Evolutionary conservation across 1,284 basidiomycete genomes (phyloP), one percentile per base, ranked within the genome.

Genomic region (Leucoagaricus sp.): DNA sequence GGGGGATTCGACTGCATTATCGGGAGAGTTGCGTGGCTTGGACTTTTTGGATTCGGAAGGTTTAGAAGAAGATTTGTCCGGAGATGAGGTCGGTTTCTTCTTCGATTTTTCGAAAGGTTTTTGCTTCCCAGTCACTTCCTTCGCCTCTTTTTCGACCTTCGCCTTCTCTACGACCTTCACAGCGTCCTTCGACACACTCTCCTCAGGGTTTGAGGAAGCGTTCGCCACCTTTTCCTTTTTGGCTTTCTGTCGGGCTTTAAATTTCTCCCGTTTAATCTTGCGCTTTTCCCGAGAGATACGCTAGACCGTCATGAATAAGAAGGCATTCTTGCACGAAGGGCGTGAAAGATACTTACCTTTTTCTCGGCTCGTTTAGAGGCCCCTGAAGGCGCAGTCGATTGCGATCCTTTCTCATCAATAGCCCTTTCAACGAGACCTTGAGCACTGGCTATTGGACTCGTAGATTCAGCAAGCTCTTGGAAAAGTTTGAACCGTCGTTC

Each of bases 351-450:
- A 61, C 75, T 26, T 63, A 82, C 84, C 65, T 81, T 78, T 69
- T 86, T 87, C 58, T 78, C 67, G 8, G 78, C 78, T 49, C 86
- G 77, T 62, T 82, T 86, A 3, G 86, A 88, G 29, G 63, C 63
- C 38, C 58, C 61, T 49, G 61, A 31, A 60, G 1, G 55, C 58
- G 25, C 67, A 19, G 42, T 42, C 15, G 41, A 45, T 10, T 40
- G 51, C 1, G 52, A 65, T 21, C 64, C 61, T 38, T 67, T 67
- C 55, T 70, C 62, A 49, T 71, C 65, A 2, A 63, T 57, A 8
- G 64, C 58, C 40, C 63, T 55, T 57, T 67, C 69, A n/a, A 82
- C 62, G 46, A 86, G 61, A 33, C 78, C 75, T 69, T 76, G 75
- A 17, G 84, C 81, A 60, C 81, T 78, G 21, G 73, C 72, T 10